phyloP scores from a whole-genome alignment of 768 basidiomycete species.

The Nidula microcarpa region DNA sequence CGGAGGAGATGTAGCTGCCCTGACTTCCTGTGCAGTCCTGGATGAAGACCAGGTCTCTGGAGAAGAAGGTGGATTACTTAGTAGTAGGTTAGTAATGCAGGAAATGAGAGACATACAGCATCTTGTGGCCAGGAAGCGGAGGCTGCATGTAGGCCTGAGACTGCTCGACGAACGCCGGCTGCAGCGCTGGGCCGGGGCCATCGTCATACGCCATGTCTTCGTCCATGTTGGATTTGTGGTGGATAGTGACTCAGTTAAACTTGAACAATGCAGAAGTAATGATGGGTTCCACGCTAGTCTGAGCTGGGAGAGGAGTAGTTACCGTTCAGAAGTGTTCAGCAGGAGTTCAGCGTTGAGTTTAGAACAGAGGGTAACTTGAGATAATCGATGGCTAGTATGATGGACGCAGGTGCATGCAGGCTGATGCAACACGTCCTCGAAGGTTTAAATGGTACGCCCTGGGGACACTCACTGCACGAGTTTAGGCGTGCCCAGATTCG shows the following conservation, averaged over 20 bases:
- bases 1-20: constrained; percentile 87
- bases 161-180: constrained; percentile 31
- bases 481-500: constrained; percentile 31
- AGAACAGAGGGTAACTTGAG: neutral
- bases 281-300: neutral
- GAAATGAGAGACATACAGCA: constrained; percentile 55
- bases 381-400: constrained; percentile 20
- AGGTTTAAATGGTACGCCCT: constrained; percentile 15
- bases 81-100: constrained; percentile 1
- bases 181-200: constrained; percentile 22
- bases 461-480: constrained; percentile 16
- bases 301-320: neutral
- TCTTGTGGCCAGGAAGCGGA: constrained; percentile 49
- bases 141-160: constrained; percentile 26
- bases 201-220: constrained; percentile 74
- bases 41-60: constrained; percentile 89
- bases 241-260: too few species aligned
- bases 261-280: neutral
- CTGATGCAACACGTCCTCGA: neutral
- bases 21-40: constrained; percentile 95
- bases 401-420: constrained; percentile 1
- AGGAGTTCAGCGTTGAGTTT: neutral
- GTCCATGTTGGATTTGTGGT: constrained; percentile 50
- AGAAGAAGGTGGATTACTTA: neutral
- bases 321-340: neutral